Conservation (phyloP, 352 stramenopile genomes). For the Globisporangium middletonii region DNA sequence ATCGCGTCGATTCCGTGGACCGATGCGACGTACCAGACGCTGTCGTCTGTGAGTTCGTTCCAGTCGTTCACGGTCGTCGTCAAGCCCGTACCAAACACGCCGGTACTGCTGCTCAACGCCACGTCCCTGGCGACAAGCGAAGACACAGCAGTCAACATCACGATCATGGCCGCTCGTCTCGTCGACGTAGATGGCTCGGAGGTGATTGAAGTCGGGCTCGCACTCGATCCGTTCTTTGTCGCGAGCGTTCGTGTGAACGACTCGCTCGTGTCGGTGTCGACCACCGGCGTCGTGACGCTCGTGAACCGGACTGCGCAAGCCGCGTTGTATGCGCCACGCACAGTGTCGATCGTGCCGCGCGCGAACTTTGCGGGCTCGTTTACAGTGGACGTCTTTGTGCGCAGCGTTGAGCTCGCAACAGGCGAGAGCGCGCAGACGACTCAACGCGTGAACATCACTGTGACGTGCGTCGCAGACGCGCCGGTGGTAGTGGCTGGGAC, state of each 20-base stretch:
- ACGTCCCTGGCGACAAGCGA: slow-evolving; percentile 24
- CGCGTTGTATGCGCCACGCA: background rate
- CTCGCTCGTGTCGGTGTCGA: slow-evolving; percentile 8
- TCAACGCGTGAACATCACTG: slow-evolving; percentile 20
- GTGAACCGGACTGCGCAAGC: background rate
- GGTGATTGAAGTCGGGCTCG: slow-evolving; percentile 31
- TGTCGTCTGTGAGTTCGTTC: slow-evolving; percentile 19
- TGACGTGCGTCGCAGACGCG: slow-evolving; percentile 28
- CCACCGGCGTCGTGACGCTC: slow-evolving; percentile 5
- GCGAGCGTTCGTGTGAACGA: slow-evolving; percentile 25
- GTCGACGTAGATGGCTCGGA: slow-evolving; percentile 44
- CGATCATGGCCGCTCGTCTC: slow-evolving; percentile 29
- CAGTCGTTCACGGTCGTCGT: slow-evolving; percentile 31
- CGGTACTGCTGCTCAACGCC: slow-evolving; percentile 23
- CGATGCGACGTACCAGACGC: slow-evolving; percentile 14
- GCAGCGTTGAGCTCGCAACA: slow-evolving; percentile 23
- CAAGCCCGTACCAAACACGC: slow-evolving; percentile 29
- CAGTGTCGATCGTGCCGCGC: slow-evolving; percentile 24
- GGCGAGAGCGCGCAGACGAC: slow-evolving; percentile 14
- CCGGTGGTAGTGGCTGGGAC: slow-evolving; percentile 19
- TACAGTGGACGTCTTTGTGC: slow-evolving; percentile 17
- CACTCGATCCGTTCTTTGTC: slow-evolving; percentile 27
- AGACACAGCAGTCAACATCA: slow-evolving; percentile 25
- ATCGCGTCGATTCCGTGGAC: slow-evolving; percentile 16
- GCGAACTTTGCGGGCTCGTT: slow-evolving; percentile 35